phyloP scores from a whole-genome alignment of 2,329 filamentous ascomycete genomes.

The Cercospora sp. region DNA sequence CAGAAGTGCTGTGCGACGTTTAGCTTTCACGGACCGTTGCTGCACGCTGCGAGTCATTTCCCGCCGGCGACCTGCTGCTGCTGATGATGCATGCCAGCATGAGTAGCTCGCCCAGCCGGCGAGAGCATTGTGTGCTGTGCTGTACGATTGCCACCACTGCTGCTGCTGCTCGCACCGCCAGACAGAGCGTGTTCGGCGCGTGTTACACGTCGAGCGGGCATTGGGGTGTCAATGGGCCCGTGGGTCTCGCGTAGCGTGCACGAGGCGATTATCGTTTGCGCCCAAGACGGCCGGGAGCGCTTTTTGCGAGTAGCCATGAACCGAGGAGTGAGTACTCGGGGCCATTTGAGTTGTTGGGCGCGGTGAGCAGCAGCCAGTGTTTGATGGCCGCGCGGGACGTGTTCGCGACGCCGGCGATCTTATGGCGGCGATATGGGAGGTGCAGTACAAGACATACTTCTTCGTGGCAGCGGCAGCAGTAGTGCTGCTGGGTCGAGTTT shows the following conservation, averaged over 20 bases:
- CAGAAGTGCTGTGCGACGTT: background rate
- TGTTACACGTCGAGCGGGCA: background rate
- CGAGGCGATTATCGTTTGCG: background rate
- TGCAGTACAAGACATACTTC: background rate
- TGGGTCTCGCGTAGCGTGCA: background rate
- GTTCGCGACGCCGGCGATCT: background rate
- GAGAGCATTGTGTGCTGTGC: background rate
- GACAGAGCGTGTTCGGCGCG: background rate
- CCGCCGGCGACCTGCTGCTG: background rate
- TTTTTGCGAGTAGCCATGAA: background rate
- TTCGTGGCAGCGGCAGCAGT: background rate
- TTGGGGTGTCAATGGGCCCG: background rate
- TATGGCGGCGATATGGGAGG: background rate
- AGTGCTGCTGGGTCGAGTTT: background rate
- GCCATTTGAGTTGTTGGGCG: background rate
- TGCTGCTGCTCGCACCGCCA: background rate
- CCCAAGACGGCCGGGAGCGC: background rate
- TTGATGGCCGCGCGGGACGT: background rate
- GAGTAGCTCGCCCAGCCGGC: background rate
- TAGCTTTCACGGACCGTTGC: conserved; percentile 6
- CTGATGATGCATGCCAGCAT: background rate
- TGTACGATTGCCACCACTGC: background rate
- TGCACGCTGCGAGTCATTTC: conserved; percentile 14
- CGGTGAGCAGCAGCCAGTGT: background rate
- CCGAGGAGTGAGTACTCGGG: background rate